These are phyloP conservation scores for Carpinus viminea DNA, from an alignment of 306 rosid genomes.

Conservation along the genomic window DNA sequence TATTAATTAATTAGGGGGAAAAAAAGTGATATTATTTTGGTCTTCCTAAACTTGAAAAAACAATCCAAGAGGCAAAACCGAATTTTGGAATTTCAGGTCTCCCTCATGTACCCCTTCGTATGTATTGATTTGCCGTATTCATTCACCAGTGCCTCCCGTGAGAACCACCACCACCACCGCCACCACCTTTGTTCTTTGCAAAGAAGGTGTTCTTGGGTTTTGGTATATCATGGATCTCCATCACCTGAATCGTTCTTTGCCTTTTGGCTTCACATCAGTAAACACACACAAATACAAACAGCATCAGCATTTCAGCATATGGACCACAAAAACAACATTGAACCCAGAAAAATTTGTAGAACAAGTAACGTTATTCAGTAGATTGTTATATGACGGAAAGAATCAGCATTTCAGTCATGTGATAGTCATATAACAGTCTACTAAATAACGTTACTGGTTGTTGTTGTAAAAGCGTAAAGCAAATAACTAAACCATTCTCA, in stretches of 20 bases:
- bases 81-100: constrained; percentile 2
- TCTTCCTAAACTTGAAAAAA: constrained; percentile 5
- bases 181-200: constrained; percentile 75
- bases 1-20: neutral
- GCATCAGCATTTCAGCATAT: constrained; percentile 26
- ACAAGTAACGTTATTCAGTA: neutral
- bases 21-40: neutral
- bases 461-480: neutral
- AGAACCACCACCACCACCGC: constrained; percentile 60
- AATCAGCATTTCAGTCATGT: too few species aligned
- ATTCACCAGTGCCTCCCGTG: constrained; percentile 90
- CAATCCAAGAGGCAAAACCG: constrained; percentile 4
- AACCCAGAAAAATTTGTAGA: constrained; percentile 6
- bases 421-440: too few species aligned
- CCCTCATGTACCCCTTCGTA: neutral
- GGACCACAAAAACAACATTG: neutral
- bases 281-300: constrained; percentile 26
- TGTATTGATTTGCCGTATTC: neutral
- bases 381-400: too few species aligned
- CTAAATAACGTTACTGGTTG: too few species aligned
- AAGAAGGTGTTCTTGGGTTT: constrained; percentile 89
- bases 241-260: constrained; percentile 98
- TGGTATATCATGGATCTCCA: constrained; percentile 96
- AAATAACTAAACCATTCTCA: constrained; percentile 72
- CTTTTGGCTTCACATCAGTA: constrained; percentile 71